Percentiles rank a stretch among this genome's conserved stretches.
Conservation (phyloP, 805 yeast species). For the Wickerhamomyces sydowiorum region DNA sequence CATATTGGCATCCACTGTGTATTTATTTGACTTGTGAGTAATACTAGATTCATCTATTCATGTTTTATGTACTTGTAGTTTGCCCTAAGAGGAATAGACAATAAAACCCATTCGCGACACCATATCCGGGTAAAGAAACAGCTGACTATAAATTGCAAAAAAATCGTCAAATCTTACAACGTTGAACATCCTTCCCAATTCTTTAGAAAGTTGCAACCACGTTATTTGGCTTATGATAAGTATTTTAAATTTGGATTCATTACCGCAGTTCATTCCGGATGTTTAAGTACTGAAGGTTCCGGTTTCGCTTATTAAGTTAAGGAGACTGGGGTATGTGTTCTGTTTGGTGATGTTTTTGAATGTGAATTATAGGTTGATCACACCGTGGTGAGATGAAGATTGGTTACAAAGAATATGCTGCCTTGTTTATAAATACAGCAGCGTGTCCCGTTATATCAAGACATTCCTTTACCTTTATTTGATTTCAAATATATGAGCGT, state of each 20-base stretch:
- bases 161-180: neutral
- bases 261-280: conserved; percentile 3
- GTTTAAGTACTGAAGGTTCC: conserved; percentile 7
- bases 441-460: conserved; percentile 31
- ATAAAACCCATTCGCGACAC: neutral
- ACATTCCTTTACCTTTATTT: conserved; percentile 14
- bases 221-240: conserved; percentile 22
- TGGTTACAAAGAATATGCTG: conserved; percentile 26
- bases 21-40: conserved; percentile 12
- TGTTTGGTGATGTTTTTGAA: conserved; percentile 6
- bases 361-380: conserved; percentile 24
- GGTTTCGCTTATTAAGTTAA: conserved; percentile 30
- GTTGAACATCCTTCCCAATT: conserved; percentile 7
- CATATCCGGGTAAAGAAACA: neutral
- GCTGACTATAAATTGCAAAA: neutral
- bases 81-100: neutral
- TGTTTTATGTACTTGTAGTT: neutral
- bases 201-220: conserved; percentile 27
- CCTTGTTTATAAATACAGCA: conserved; percentile 11
- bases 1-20: conserved; percentile 28
- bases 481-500: too few species aligned
- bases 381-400: conserved; percentile 23
- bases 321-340: conserved; percentile 17
- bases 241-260: conserved; percentile 1
- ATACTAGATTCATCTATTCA: too few species aligned